Evolutionary conservation across 1,139 yeast species (phyloP), one percentile per base, ranked within the genome.

Genomic region (Torulaspora globosa): DNA sequence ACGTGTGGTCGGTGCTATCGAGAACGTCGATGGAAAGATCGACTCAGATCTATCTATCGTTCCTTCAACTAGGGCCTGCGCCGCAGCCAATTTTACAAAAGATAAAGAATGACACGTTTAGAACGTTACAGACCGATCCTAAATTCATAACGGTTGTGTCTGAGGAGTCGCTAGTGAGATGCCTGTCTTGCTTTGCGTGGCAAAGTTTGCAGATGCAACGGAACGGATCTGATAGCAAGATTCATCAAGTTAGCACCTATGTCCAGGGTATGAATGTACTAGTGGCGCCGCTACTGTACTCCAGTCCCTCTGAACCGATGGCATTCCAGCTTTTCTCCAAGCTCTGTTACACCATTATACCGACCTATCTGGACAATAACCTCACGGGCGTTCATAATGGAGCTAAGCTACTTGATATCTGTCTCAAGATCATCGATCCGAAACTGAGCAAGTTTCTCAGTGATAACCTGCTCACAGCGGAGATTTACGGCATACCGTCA

Each of bases 211-310:
- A 55, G 27, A 16, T 41, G 27, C 41, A 44, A 14, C 44, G 44
- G 7, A 12, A 33, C 8, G 48, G 46, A 6, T 39, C 44, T 21
- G 40, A 39, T 6, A 41, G 41, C 3, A 36, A 37, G n/a, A 35
- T 26, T 26, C 44, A 44, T n/a, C 44, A 50, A 18, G 52, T 46
- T 60, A 71, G 54, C 68, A 76, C 66, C 59, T 89, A 89, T 62
- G 96, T 89, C 10, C 97, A 89, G 62, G 97, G 97, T 1, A 80
- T 90, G 82, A 90, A 90, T 62, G 92, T 89, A 1, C 65, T 89
- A 29, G 76, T 85, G 30, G 97, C 96, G 0, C 97, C 97, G 0
- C 78, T 89, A 48, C 76, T 89, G 16, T 89, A 80, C 62, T 75
- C 84, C 1, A 77, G 85, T 56, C 80, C 83, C 44, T 79, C 89